Base-by-base conservation (phyloP, 2,329 filamentous ascomycete genomes). In the Neodidymelliopsis sp. region DNA sequence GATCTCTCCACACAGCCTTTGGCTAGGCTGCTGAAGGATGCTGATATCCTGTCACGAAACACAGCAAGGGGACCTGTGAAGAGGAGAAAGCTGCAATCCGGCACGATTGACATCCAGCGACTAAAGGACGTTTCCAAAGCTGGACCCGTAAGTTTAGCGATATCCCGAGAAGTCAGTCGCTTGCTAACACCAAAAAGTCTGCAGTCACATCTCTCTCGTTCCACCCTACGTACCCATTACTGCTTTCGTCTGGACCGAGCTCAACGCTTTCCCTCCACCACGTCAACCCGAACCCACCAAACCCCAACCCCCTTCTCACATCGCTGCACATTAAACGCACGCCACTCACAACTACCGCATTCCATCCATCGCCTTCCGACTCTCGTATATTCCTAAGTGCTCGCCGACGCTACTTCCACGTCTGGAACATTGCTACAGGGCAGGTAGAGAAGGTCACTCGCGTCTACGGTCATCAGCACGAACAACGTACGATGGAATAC, bases 251-350 rank as follows among this genome's bases (percentile, higher is more conserved):
- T 10, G 94, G 92, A 51, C 88, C 87, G 44, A 89, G 91, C 40
- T 90, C 90, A 15, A 88, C 92, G 4, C 81, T 97, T 44, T 91
- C 89, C 71, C 82, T 99, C 34, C 92, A 99, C 74, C 92, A 97
- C 70, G 84, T 97, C 61, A 87, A 88, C 28, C 89, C 88, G 31
- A 84, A 83, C 40, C 88, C 87, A 18, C 84, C 84, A 64, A 88
- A 84, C 24, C 90, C 91, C 13, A 95, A 97, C 71, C 94, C 93
- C 6, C 85, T 92, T 28, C 81, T 97, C 47, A 97, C 93, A 1
- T 95, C 91, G 11, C 83, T 97, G 16, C 91, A 97, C 72, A 84
- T 96, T 66, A 87, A 87, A 66, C 83, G 84, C 56, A 93, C 91
- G 0, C 89, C 92, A n/a, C 81, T 99, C 42, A 85, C 88, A 49